phyloP scores from a whole-genome alignment of 192 early-diverging fungal species.

The Coemansia sp. region DNA sequence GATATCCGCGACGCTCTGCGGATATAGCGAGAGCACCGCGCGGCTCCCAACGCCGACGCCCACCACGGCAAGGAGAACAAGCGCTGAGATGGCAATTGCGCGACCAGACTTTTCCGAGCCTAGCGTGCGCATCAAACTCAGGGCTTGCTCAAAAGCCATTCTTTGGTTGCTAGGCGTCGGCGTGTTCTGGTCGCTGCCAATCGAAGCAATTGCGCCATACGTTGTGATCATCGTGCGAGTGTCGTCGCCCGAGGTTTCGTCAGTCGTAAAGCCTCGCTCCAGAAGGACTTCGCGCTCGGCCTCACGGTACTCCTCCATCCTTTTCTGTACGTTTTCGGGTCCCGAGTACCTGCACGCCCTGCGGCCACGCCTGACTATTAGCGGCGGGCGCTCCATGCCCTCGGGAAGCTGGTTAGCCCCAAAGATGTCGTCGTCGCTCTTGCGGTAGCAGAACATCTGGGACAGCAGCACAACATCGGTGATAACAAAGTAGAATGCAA shows the following conservation, averaged over 20 bases:
- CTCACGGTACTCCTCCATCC: constrained; percentile 42
- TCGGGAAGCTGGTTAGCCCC: constrained; percentile 38
- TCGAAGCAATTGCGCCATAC: constrained; percentile 22
- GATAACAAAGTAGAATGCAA: constrained; percentile 72
- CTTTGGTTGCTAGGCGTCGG: neutral
- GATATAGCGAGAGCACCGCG: constrained; percentile 30
- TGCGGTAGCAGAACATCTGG: constrained; percentile 68
- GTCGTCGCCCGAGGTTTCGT: neutral
- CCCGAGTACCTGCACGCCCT: constrained; percentile 38
- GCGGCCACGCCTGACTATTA: constrained; percentile 41
- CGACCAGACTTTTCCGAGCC: constrained; percentile 21
- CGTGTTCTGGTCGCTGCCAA: neutral
- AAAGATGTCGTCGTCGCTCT: constrained; percentile 44
- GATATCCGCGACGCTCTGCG: constrained; percentile 40
- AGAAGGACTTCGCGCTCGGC: constrained; percentile 43
- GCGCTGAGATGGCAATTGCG: constrained; percentile 22
- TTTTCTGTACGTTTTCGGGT: constrained; percentile 14
- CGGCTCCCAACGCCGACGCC: constrained; percentile 27
- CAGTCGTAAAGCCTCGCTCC: constrained; percentile 26
- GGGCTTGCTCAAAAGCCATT: neutral
- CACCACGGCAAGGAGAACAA: constrained; percentile 22
- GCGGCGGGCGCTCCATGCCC: constrained; percentile 47
- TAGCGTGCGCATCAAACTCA: constrained; percentile 19
- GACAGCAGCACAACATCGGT: constrained; percentile 67
- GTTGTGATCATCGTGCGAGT: neutral